phyloP scores from a whole-genome alignment of 73 alveolate genomes.

The Stentor coeruleus region DNA sequence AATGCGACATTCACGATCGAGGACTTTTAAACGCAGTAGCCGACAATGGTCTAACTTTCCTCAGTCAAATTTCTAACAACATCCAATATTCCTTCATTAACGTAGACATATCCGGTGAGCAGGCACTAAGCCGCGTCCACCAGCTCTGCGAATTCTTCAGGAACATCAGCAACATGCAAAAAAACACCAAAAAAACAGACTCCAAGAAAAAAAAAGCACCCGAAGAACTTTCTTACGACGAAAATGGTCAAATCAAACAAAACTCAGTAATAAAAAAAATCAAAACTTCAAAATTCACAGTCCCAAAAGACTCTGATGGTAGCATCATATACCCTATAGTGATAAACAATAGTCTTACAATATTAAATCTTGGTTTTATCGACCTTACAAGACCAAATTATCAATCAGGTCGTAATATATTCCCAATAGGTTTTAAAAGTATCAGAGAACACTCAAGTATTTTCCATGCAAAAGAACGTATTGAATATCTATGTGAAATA shows the following conservation, averaged over 20 bases:
- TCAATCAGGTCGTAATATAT: slow-evolving; percentile 89
- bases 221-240: slow-evolving; percentile 37
- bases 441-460: slow-evolving; percentile 84
- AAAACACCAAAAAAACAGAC: slow-evolving; percentile 11
- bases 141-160: slow-evolving; percentile 73
- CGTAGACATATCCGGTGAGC: slow-evolving; percentile 48
- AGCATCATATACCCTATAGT: slow-evolving; percentile 82
- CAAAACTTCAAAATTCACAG: slow-evolving; percentile 48
- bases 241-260: slow-evolving; percentile 29
- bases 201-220: slow-evolving; percentile 39
- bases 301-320: slow-evolving; percentile 73
- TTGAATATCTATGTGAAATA: slow-evolving; percentile 88
- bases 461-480: slow-evolving; percentile 77
- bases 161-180: slow-evolving; percentile 46
- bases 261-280: slow-evolving; percentile 32
- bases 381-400: slow-evolving; percentile 69
- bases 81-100: slow-evolving; percentile 56
- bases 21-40: slow-evolving; percentile 62
- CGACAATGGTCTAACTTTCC: slow-evolving; percentile 74
- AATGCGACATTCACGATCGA: slow-evolving; percentile 69
- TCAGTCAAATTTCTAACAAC: slow-evolving; percentile 44
- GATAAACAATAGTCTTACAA: slow-evolving; percentile 73
- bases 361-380: slow-evolving; percentile 80
- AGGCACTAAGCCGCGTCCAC: slow-evolving; percentile 66
- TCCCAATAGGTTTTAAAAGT: slow-evolving; percentile 94